Evolutionary conservation across 495 filamentous ascomycete genomes (phyloP), one percentile per base, ranked within the genome.

Genomic region (Aspergillus cavernicola): DNA sequence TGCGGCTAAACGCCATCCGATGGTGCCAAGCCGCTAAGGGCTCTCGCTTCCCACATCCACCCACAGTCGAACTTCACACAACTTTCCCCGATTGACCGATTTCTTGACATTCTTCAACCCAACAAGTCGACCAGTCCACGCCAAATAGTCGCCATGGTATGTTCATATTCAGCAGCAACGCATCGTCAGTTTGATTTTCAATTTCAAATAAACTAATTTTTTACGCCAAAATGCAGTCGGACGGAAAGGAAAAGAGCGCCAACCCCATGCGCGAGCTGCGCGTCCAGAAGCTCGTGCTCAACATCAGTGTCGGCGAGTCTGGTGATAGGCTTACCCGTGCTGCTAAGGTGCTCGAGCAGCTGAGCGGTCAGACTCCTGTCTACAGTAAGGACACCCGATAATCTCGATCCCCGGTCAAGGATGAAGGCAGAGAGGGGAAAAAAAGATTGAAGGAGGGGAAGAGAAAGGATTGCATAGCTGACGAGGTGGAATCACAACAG

Each of bases 301-400:
- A 99, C 85, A 99, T 99, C 83, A 96, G 87, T 55, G 95, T 99
- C 73, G 95, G 95, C 79, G 95, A 99, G 83, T 97, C 95, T 84
- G 95, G 95, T 86, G 95, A 99, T 78, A 95, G 95, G 86, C 86
- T 99, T 70, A 99, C 95, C 65, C 88, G 95, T 83, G 95, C 95
- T 66, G 95, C 95, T 68, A 99, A 99, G 84, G 95, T 99, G 85
- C 83, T 99, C 61, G 95, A 99, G 80, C 95, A 99, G 84, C 83
- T 99, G 71, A 88, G 83, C 73, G 95, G 95, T 89, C 95, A 99
- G 83, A 99, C 95, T 66, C 95, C 95, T 52, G 95, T 99, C 76
- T 99, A 99, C 89, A 92, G 87, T 90, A 83, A 66, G 79, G 72
- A 56, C 48, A 28, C 63, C 60, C 53, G 32, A 54, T 24, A n/a